Evolutionary conservation across 805 yeast genomes (phyloP).

Genomic region (Metschnikowia cubensis): DNA sequence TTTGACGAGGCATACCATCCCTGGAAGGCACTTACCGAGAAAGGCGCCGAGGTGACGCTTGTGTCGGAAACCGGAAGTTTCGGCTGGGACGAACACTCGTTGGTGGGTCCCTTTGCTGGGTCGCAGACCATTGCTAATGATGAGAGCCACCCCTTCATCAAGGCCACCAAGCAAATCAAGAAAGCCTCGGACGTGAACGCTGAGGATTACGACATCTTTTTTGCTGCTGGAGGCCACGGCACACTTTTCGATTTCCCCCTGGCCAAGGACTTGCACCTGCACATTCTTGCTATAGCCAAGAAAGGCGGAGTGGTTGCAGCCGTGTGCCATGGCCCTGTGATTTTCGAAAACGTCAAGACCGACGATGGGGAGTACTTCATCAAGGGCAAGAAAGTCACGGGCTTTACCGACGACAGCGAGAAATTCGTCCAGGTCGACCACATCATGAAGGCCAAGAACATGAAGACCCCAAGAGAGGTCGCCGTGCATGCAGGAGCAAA

Average conservation of each 20-base stretch:
- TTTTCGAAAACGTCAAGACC: constrained; percentile 44
- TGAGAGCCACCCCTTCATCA: constrained; percentile 33
- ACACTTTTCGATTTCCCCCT: constrained; percentile 54
- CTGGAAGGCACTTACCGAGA: constrained; percentile 45
- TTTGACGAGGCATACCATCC: constrained; percentile 45
- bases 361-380: constrained; percentile 42
- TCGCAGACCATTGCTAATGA: constrained; percentile 33
- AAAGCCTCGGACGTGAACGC: constrained; percentile 48
- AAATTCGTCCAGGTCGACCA: constrained; percentile 19
- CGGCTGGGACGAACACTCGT: constrained; percentile 58
- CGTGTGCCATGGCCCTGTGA: constrained; percentile 64
- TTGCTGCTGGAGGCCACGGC: constrained; percentile 68
- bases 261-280: constrained; percentile 42
- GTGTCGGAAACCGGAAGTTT: constrained; percentile 56
- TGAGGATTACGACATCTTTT: constrained; percentile 49
- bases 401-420: constrained; percentile 61
- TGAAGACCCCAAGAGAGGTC: constrained; percentile 36
- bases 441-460: constrained; percentile 21
- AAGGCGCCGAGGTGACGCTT: constrained; percentile 48
- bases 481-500: constrained; percentile 37
- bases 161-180: constrained; percentile 40
- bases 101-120: constrained; percentile 41
- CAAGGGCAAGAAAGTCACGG: constrained; percentile 55
- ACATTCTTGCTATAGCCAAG: constrained; percentile 46
- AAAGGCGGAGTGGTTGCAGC: constrained; percentile 57